These are phyloP conservation scores for Saccharomycopsis crataegensis DNA, from an alignment of 1,139 yeast species.

Conservation along the genomic window DNA sequence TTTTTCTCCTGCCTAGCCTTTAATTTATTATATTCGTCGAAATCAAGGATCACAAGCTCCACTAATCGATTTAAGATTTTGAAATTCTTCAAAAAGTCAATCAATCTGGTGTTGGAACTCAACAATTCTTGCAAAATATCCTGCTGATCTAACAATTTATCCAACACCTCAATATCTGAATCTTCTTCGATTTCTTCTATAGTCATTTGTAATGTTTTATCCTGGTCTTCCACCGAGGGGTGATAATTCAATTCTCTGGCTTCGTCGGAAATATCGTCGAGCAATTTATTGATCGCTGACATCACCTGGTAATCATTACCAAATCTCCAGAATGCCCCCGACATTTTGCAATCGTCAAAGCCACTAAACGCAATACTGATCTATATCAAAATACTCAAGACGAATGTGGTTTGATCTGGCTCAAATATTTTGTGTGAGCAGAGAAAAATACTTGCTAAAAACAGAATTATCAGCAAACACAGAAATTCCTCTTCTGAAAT, in stretches of 20 bases:
- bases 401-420: too few species aligned
- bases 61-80: conserved; percentile 31
- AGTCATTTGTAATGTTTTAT: conserved; percentile 8
- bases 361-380: too few species aligned
- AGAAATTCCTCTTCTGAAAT: too few species aligned
- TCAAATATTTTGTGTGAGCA: too few species aligned
- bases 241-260: conserved; percentile 22
- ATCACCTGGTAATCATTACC: conserved; percentile 76
- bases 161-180: conserved; percentile 26
- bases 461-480: too few species aligned
- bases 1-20: conserved; percentile 7
- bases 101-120: conserved; percentile 35
- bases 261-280: conserved; percentile 36
- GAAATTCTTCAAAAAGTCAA: conserved; percentile 40
- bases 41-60: conserved; percentile 26
- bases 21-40: conserved; percentile 10
- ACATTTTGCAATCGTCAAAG: conserved; percentile 34
- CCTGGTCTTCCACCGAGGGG: conserved; percentile 23
- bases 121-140: conserved; percentile 30
- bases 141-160: conserved; percentile 35
- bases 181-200: conserved; percentile 8
- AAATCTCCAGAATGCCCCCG: conserved; percentile 87
- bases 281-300: conserved; percentile 64
- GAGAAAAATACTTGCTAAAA: too few species aligned
- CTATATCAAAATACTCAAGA: too few species aligned